Conservation (phyloP, 1,284 basidiomycete species). For the Moesziomyces antarcticus region DNA sequence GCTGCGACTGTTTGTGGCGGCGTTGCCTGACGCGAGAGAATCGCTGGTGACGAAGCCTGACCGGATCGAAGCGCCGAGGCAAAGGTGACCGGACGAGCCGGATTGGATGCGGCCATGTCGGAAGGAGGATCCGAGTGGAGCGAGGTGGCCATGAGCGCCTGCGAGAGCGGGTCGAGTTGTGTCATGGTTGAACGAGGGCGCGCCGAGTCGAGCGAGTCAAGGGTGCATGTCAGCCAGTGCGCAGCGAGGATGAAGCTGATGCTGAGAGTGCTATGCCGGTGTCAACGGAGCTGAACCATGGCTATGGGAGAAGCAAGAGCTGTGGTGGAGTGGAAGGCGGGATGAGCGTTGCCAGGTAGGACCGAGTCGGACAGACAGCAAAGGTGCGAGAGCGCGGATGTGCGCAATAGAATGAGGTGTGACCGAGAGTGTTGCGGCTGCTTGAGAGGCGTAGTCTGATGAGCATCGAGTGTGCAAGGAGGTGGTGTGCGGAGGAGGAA, state of each 20-base stretch:
- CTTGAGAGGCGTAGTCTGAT: no score
- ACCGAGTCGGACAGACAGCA: no score
- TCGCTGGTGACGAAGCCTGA: neutral
- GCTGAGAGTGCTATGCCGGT: neutral
- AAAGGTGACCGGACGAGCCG: constrained; percentile 8
- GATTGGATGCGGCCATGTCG: neutral
- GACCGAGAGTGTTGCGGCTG: no score
- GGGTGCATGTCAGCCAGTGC: neutral
- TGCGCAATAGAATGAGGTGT: no score
- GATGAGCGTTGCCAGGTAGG: no score
- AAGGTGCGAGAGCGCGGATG: no score
- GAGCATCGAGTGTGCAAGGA: no score
- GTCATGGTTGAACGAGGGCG: constrained; percentile 12
- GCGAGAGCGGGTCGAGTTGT: constrained; percentile 21
- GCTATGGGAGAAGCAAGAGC: constrained; percentile 5
- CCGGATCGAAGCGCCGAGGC: constrained; percentile 25
- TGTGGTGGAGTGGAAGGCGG: neutral
- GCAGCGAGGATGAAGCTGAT: neutral
- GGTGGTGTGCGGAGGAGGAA: no score
- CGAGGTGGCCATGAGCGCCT: constrained; percentile 15
- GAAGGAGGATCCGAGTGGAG: neutral
- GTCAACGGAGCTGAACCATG: constrained; percentile 10
- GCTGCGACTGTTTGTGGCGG: neutral
- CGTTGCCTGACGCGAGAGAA: constrained; percentile 1
- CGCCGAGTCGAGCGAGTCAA: neutral